Conservation (phyloP, 2,329 filamentous ascomycete genomes). For the Colletotrichum sansevieriae region DNA sequence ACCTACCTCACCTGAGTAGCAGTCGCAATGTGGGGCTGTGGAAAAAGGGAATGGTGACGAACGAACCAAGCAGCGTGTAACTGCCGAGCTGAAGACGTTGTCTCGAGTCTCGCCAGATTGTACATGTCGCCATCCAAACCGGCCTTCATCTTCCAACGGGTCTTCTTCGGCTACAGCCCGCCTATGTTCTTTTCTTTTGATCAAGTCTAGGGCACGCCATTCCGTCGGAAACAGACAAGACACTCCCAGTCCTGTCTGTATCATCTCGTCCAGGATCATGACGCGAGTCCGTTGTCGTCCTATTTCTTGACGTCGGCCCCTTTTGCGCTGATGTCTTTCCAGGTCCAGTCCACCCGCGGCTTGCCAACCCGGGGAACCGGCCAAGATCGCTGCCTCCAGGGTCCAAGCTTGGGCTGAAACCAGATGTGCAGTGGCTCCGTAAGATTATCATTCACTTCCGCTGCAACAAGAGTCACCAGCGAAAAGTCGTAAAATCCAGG, state of each 20-base stretch:
- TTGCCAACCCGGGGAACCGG: slow-evolving; percentile 11
- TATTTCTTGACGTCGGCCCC: slow-evolving; percentile 18
- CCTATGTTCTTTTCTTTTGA: slow-evolving; percentile 12
- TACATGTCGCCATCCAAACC: slow-evolving; percentile 5
- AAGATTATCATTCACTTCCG: slow-evolving; percentile 15
- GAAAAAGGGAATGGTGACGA: slow-evolving; percentile 9
- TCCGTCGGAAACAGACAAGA: slow-evolving; percentile 3
- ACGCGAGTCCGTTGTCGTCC: slow-evolving; percentile 23
- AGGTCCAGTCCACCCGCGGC: neutral
- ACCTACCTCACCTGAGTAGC: too few species aligned
- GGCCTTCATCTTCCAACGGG: slow-evolving; percentile 12
- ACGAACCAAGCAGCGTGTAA: slow-evolving; percentile 15
- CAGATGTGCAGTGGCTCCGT: slow-evolving; percentile 28
- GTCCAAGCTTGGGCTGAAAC: slow-evolving; percentile 41
- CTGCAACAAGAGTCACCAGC: neutral
- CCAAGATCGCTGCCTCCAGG: slow-evolving; percentile 34
- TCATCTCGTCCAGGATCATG: neutral
- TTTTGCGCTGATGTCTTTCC: slow-evolving; percentile 33
- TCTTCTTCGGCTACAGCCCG: slow-evolving; percentile 9
- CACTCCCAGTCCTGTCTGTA: neutral
- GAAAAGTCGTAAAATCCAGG: neutral
- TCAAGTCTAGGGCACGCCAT: slow-evolving; percentile 12
- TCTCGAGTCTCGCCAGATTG: neutral
- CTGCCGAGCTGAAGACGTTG: slow-evolving; percentile 34
- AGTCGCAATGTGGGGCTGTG: neutral